phyloP scores from a whole-genome alignment of 176 grass and related monocot genomes.

The Metroxylon sagu region DNA sequence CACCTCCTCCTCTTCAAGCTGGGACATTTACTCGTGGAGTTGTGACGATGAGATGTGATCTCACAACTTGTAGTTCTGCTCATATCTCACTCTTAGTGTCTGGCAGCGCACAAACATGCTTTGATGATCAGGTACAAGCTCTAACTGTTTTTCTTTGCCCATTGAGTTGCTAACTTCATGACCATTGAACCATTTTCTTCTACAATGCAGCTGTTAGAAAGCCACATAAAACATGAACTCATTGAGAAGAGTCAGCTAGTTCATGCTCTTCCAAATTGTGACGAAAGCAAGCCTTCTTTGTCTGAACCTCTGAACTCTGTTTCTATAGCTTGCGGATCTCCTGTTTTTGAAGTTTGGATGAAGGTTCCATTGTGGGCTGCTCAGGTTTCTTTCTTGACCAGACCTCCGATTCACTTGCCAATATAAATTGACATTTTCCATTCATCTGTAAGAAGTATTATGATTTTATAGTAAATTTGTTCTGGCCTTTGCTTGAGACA shows the following conservation, averaged over 20 bases:
- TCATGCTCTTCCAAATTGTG: constrained; percentile 26
- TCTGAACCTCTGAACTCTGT: constrained; percentile 38
- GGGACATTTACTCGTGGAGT: constrained; percentile 35
- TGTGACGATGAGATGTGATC: constrained; percentile 67
- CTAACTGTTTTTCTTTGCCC: background rate
- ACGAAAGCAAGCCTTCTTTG: constrained; percentile 18
- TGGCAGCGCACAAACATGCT: constrained; percentile 46
- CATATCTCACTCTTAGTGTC: constrained; percentile 53
- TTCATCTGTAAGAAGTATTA: too few relatives aligned
- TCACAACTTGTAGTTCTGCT: constrained; percentile 53
- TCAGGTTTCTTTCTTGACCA: constrained; percentile 39
- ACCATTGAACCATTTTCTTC: constrained; percentile 1
- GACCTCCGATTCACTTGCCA: too few relatives aligned
- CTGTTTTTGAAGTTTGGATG: constrained; percentile 62
- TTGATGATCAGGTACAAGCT: constrained; percentile 58
- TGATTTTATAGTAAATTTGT: too few relatives aligned
- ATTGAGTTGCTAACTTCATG: too few relatives aligned
- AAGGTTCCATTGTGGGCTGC: constrained; percentile 59
- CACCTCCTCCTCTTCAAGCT: constrained; percentile 43
- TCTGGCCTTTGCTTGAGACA: too few relatives aligned
- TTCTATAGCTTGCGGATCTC: constrained; percentile 50
- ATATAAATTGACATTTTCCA: too few relatives aligned
- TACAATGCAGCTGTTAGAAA: constrained; percentile 42
- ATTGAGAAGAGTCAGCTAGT: constrained; percentile 60
- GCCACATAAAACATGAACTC: constrained; percentile 55